phyloP scores from a whole-genome alignment of 2,329 filamentous ascomycete genomes.

The Apiospora kogelbergensis region DNA sequence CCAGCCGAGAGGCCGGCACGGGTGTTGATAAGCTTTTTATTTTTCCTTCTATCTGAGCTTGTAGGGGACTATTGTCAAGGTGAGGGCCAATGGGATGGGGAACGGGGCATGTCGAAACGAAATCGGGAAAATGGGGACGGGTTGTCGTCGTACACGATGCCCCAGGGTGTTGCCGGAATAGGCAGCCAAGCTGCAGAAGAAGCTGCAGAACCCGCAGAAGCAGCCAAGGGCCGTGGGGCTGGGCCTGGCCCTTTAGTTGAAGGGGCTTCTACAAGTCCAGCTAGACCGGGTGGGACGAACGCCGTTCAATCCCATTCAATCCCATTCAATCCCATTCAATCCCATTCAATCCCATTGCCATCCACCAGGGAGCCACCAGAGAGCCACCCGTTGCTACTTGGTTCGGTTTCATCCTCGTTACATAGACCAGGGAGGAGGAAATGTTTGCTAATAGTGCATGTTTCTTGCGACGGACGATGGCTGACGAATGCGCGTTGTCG shows the following conservation, averaged over 20 bases:
- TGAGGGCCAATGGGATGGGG: not conserved
- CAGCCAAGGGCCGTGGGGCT: slow-evolving; percentile 6
- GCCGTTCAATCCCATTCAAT: too few relatives aligned
- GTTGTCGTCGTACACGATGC: not conserved
- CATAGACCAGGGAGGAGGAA: not conserved
- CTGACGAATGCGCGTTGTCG: not conserved
- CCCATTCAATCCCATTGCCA: too few relatives aligned
- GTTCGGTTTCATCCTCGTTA: not conserved
- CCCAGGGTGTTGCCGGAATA: slow-evolving; percentile 5
- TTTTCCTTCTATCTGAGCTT: not conserved
- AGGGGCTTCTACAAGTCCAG: not conserved
- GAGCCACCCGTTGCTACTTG: not conserved
- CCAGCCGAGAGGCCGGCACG: not conserved
- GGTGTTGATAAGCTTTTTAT: not conserved
- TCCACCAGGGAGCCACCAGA: not conserved
- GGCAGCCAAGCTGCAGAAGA: slow-evolving; percentile 14
- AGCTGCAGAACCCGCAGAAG: too few relatives aligned
- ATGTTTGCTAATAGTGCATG: not conserved
- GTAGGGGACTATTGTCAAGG: not conserved
- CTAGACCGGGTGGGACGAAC: not conserved
- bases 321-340: too few relatives aligned
- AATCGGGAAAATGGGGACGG: not conserved
- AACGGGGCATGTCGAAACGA: not conserved
- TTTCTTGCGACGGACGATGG: not conserved
- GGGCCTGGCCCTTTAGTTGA: not conserved